phyloP scores from a whole-genome alignment of 2,329 filamentous ascomycete species.

The Parafenestella ontariensis region DNA sequence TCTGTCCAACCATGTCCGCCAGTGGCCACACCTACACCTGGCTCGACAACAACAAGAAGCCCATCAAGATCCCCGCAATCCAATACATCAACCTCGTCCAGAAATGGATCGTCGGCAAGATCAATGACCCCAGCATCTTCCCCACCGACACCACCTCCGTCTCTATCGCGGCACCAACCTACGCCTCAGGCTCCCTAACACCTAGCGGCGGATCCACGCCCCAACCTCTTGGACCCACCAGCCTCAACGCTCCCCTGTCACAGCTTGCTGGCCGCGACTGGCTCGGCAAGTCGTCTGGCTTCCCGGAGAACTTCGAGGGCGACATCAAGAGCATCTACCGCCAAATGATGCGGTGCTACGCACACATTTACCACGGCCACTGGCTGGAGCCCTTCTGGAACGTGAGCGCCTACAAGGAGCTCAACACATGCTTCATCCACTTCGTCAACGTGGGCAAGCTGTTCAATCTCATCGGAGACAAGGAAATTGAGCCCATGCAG shows the following conservation, averaged over 20 bases:
- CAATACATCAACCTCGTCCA: slow-evolving; percentile 97
- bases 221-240: slow-evolving; percentile 55
- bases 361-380: slow-evolving; percentile 60
- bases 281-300: slow-evolving; percentile 88
- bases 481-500: slow-evolving; percentile 95
- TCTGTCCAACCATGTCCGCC: slow-evolving; percentile 92
- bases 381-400: slow-evolving; percentile 61
- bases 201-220: slow-evolving; percentile 46
- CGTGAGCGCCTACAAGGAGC: slow-evolving; percentile 56
- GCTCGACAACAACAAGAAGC: slow-evolving; percentile 86
- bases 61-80: slow-evolving; percentile 88
- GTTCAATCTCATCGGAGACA: slow-evolving; percentile 77
- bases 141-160: slow-evolving; percentile 80
- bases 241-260: slow-evolving; percentile 62
- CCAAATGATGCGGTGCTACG: slow-evolving; percentile 63
- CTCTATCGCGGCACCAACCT: slow-evolving; percentile 68
- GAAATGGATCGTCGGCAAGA: slow-evolving; percentile 96
- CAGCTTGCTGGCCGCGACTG: slow-evolving; percentile 74
- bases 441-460: slow-evolving; percentile 74
- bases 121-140: slow-evolving; percentile 88
- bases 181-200: slow-evolving; percentile 61
- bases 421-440: slow-evolving; percentile 62
- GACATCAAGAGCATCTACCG: slow-evolving; percentile 77
- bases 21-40: slow-evolving; percentile 95
- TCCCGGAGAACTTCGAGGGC: slow-evolving; percentile 61